Conservation (phyloP, 1,284 basidiomycete species). For the Xerocomus nothofagi region DNA sequence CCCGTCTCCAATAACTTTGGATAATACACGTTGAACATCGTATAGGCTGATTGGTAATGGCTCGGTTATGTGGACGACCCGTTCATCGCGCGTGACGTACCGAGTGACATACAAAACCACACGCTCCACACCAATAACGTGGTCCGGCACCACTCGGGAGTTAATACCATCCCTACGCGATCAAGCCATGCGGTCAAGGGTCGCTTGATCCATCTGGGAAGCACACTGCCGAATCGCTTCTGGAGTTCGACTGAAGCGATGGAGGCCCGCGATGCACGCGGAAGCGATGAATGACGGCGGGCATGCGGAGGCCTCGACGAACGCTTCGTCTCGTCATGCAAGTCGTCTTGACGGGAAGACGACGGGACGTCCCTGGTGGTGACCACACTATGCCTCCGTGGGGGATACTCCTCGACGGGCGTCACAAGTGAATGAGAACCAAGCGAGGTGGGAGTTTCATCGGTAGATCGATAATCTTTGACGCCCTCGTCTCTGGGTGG, state of each 20-base stretch:
- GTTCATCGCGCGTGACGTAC: constrained; percentile 43
- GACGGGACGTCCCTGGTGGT: constrained; percentile 7
- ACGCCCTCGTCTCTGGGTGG: constrained; percentile 22
- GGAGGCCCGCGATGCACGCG: constrained; percentile 17
- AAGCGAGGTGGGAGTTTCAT: constrained; percentile 40
- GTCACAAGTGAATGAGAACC: constrained; percentile 38
- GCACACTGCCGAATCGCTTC: constrained; percentile 39
- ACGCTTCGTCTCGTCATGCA: constrained; percentile 21
- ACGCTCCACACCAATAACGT: constrained; percentile 83
- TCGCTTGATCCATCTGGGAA: constrained; percentile 49
- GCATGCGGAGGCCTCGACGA: not conserved
- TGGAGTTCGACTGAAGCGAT: constrained; percentile 38
- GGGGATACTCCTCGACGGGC: constrained; percentile 33
- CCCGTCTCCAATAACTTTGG: constrained; percentile 83
- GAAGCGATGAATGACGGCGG: constrained; percentile 14
- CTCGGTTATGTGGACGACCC: not conserved
- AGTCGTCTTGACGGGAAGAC: constrained; percentile 5
- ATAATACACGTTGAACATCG: constrained; percentile 96
- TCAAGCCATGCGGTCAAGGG: constrained; percentile 68
- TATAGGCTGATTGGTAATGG: constrained; percentile 61
- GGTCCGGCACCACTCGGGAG: constrained; percentile 80
- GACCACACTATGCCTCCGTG: constrained; percentile 16
- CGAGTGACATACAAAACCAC: constrained; percentile 82
- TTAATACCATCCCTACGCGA: constrained; percentile 74
- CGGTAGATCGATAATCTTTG: constrained; percentile 43